Evolutionary conservation across 2,329 filamentous ascomycete genomes (phyloP), one percentile per base, ranked within the genome.

Genomic region (Endoconidiophora laricicola): DNA sequence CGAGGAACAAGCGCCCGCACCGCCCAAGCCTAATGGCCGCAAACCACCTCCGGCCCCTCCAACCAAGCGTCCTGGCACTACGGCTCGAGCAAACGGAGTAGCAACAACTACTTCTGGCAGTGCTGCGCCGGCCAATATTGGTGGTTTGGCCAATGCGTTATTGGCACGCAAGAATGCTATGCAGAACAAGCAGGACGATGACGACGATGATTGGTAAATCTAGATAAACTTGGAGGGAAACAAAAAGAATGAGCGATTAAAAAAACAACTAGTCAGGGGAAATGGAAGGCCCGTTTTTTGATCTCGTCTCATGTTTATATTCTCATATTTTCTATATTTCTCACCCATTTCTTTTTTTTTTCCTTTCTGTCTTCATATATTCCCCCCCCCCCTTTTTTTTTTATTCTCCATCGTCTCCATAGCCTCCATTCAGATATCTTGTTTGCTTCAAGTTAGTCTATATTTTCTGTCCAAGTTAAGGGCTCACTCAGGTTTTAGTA

Each of bases 141-240:
- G 81, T 45, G 84, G 83, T 43, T 65, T 91, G 57, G 85, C 85
- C 2, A 83, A 88, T 61, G 83, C 83, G n/a, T 66, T 91, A 58
- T 68, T 83, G 58, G 81, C 82, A 41, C 72, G 85, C 58, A 82
- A 88, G 68, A 79, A 76, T 56, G 82, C 81, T 4, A 86, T 86
- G 80, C 78, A 80, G 59, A 77, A 73, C 59, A 77, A 76, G 63
- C 70, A 76, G 51, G 74, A 80, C 18, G 78, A 83, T 16, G 79
- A 83, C 44, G 80, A 83, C 56, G 80, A 83, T 55, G 78, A 85
- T 60, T 83, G 80, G 80, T 83, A 62, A 58, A 33, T 33, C 29
- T 33, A 9, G 29, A 33, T 12, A 33, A 33, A 33, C 29, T 33
- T 33, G 29, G 29, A 12, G 9, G 29, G 29, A 33, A 33, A 10